Conservation (phyloP, 23 red algal genomes). For the Chondrus crispus region DNA sequence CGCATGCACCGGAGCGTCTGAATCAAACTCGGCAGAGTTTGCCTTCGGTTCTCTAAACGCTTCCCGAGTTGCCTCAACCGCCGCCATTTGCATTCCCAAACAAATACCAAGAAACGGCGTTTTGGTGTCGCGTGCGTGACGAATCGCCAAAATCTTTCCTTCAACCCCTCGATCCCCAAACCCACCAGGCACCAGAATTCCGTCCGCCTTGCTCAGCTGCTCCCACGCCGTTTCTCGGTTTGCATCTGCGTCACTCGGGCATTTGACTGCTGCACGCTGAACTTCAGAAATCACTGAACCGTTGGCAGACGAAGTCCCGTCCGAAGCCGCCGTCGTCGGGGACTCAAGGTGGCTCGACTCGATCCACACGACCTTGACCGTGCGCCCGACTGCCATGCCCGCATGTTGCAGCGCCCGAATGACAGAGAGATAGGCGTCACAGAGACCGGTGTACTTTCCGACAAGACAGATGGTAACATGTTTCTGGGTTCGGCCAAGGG, state of each 20-base stretch:
- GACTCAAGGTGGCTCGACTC: conserved; percentile 76
- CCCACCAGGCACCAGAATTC: conserved; percentile 93
- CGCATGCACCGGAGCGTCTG: conserved; percentile 44
- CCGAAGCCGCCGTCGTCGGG: neutral
- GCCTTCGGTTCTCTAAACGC: neutral
- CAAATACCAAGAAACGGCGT: conserved; percentile 94
- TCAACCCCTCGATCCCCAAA: conserved; percentile 94
- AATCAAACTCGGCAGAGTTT: conserved; percentile 73
- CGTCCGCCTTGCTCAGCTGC: conserved; percentile 56
- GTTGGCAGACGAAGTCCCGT: neutral
- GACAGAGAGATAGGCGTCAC: conserved; percentile 90
- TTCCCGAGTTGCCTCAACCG: conserved; percentile 69
- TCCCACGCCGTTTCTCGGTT: conserved; percentile 72
- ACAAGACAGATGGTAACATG: conserved; percentile 79
- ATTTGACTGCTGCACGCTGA: neutral
- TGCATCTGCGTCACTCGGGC: neutral
- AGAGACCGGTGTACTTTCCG: conserved; percentile 93
- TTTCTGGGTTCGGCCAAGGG: neutral
- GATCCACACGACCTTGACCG: conserved; percentile 80
- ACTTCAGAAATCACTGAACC: neutral
- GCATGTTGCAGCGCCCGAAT: conserved; percentile 88
- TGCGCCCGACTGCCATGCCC: conserved; percentile 81
- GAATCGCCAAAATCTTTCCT: conserved; percentile 79
- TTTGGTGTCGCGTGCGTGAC: conserved; percentile 65
- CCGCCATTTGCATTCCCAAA: conserved; percentile 98